Conservation (phyloP, 805 yeast species). For the Candida arabinofermentans region DNA sequence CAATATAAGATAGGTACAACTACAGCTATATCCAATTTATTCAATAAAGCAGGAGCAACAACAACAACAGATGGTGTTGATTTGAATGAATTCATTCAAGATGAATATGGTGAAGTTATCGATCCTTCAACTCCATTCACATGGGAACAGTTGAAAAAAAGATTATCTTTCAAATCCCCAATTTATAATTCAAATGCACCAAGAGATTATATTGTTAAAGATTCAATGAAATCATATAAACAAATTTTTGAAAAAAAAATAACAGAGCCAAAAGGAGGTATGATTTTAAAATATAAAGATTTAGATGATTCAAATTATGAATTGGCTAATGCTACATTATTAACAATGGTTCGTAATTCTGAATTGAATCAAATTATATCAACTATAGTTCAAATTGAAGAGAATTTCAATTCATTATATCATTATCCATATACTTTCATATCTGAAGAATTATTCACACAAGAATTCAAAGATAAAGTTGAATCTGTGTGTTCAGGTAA, state of each 20-base stretch:
- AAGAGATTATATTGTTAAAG: conserved; percentile 27
- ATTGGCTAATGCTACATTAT: conserved; percentile 62
- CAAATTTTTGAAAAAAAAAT: conserved; percentile 33
- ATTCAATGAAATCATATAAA: conserved; percentile 35
- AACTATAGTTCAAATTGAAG: conserved; percentile 56
- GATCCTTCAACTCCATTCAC: conserved; percentile 4
- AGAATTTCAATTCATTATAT: conserved; percentile 57
- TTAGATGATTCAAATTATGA: conserved; percentile 11
- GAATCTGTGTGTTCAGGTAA: conserved; percentile 30
- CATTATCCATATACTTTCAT: conserved; percentile 72
- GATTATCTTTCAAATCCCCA: conserved; percentile 7
- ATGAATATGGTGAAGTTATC: not conserved
- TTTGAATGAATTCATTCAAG: not conserved
- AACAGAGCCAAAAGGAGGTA: conserved; percentile 40
- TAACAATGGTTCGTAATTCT: conserved; percentile 60
- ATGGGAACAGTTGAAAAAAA: conserved; percentile 10
- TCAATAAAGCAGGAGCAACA: too few relatives aligned
- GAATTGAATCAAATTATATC: conserved; percentile 45
- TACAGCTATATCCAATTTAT: not conserved
- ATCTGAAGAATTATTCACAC: conserved; percentile 61
- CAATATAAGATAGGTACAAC: not conserved
- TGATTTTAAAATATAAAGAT: conserved; percentile 19
- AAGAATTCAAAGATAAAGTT: conserved; percentile 46
- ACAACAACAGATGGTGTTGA: not conserved
- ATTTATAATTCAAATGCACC: conserved; percentile 12